These are phyloP conservation scores for Penicillium waksmanii DNA, from an alignment of 495 filamentous ascomycete genomes.

Conservation along the genomic window DNA sequence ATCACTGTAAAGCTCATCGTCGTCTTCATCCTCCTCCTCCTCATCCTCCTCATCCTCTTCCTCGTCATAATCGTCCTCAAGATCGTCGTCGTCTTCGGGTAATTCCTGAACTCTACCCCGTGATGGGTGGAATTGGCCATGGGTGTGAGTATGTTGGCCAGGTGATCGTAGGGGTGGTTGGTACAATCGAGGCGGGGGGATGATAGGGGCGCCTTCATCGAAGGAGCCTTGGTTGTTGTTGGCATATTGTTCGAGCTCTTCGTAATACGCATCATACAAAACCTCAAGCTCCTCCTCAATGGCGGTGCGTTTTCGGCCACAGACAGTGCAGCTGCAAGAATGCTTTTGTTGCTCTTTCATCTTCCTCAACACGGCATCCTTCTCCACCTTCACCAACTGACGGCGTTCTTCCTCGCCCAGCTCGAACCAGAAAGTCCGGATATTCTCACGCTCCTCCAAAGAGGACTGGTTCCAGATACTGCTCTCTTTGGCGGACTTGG, in stretches of 20 bases:
- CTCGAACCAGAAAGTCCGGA: conserved; percentile 98
- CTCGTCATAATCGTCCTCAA: conserved; percentile 56
- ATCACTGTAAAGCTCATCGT: conserved; percentile 57
- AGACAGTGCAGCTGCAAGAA: conserved; percentile 97
- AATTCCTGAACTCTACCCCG: conserved; percentile 62
- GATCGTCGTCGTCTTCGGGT: conserved; percentile 68
- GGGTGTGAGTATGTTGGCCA: conserved; percentile 47
- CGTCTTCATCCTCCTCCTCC: conserved; percentile 59
- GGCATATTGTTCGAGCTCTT: conserved; percentile 96
- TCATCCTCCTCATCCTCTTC: conserved; percentile 53
- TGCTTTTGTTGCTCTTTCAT: conserved; percentile 99
- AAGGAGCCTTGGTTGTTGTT: conserved; percentile 77
- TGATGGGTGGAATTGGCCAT: conserved; percentile 54
- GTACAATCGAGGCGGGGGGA: conserved; percentile 64
- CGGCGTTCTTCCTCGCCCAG: conserved; percentile 92
- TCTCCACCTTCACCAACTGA: conserved; percentile 95
- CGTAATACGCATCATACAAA: conserved; percentile 99
- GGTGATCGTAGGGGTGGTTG: conserved; percentile 46
- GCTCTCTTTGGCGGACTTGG: conserved; percentile 64
- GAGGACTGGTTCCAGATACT: conserved; percentile 95
- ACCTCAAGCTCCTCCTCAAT: conserved; percentile 99
- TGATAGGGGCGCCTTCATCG: conserved; percentile 62
- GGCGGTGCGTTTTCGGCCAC: conserved; percentile 92
- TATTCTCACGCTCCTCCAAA: conserved; percentile 90
- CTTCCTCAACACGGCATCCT: conserved; percentile 95